Evolutionary conservation across 2,329 filamentous ascomycete genomes (phyloP).

Genomic region (Teratosphaeria gauchensis): DNA sequence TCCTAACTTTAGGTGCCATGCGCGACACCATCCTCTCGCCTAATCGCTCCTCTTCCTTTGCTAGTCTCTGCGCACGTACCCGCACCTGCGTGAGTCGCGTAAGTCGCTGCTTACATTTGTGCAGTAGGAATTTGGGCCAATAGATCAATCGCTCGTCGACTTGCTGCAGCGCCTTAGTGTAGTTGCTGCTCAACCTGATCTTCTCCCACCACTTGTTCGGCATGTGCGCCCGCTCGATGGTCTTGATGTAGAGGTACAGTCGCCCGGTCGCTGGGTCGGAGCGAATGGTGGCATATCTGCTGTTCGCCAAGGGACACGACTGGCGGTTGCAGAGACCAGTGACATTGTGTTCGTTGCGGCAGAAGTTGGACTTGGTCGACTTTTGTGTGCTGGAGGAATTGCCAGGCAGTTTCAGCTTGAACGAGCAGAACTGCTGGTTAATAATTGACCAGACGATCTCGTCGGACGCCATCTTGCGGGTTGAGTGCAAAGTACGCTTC

Average conservation of each 20-base stretch:
- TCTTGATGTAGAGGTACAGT: slow-evolving; percentile 96
- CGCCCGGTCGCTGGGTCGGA: slow-evolving; percentile 69
- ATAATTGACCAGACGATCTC: slow-evolving; percentile 98
- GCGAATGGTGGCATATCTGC: slow-evolving; percentile 83
- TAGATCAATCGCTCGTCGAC: slow-evolving; percentile 81
- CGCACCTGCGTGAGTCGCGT: slow-evolving; percentile 87
- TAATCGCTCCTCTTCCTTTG: slow-evolving; percentile 78
- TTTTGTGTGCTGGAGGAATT: slow-evolving; percentile 40
- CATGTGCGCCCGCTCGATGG: slow-evolving; percentile 76
- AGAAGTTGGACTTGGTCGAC: slow-evolving; percentile 81
- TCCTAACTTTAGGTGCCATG: slow-evolving; percentile 76
- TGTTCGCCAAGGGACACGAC: slow-evolving; percentile 84
- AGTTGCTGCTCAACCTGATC: slow-evolving; percentile 83
- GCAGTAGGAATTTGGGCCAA: slow-evolving; percentile 85
- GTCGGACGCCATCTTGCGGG: slow-evolving; percentile 65
- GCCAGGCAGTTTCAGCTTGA: slow-evolving; percentile 65
- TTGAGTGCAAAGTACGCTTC: neutral
- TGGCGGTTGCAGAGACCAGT: slow-evolving; percentile 69
- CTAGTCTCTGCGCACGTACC: slow-evolving; percentile 65
- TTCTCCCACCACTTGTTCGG: slow-evolving; percentile 91
- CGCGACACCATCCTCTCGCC: slow-evolving; percentile 83
- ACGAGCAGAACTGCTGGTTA: slow-evolving; percentile 89
- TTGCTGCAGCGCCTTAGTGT: slow-evolving; percentile 77
- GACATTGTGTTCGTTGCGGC: slow-evolving; percentile 61
- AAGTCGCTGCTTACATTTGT: slow-evolving; percentile 94